These are phyloP conservation scores for Clavispora asparagi DNA, from an alignment of 805 yeast genomes.

Conservation along the genomic window DNA sequence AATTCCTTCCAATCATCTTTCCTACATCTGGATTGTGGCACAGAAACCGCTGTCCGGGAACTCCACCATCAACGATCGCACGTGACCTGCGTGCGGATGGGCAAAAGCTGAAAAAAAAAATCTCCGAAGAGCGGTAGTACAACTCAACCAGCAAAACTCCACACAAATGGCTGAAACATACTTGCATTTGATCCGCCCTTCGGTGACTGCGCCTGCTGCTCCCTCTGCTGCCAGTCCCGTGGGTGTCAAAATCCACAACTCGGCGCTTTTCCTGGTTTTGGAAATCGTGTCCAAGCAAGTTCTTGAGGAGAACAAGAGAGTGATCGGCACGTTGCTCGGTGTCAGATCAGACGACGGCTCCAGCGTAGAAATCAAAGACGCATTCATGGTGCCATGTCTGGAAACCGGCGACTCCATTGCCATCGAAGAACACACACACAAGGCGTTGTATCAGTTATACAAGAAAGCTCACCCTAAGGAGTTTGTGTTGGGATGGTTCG, in stretches of 20 bases:
- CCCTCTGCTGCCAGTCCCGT: slow-evolving; percentile 44
- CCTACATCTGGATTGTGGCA: too few relatives aligned
- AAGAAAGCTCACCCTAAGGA: slow-evolving; percentile 77
- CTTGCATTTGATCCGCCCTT: slow-evolving; percentile 49
- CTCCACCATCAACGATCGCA: slow-evolving; percentile 1
- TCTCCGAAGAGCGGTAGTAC: slow-evolving; percentile 1
- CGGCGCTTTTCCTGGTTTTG: slow-evolving; percentile 71
- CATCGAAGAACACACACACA: slow-evolving; percentile 73
- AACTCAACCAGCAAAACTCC: background rate
- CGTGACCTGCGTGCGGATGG: slow-evolving; percentile 14
- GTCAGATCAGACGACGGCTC: slow-evolving; percentile 78
- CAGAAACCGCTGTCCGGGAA: background rate
- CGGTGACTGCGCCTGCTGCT: slow-evolving; percentile 42
- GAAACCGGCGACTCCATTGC: slow-evolving; percentile 73
- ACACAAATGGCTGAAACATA: slow-evolving; percentile 16
- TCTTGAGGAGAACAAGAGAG: slow-evolving; percentile 43
- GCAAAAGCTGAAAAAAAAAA: slow-evolving; percentile 7
- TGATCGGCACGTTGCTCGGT: slow-evolving; percentile 81
- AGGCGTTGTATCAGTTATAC: slow-evolving; percentile 62
- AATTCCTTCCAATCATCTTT: too few relatives aligned
- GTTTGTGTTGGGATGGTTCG: slow-evolving; percentile 82
- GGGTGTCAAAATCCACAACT: slow-evolving; percentile 54
- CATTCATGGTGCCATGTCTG: slow-evolving; percentile 74
- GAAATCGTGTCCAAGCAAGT: slow-evolving; percentile 60
- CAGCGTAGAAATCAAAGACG: slow-evolving; percentile 65